Percentiles rank a stretch among this genome's conserved stretches.
phyloP scores from a whole-genome alignment of 805 yeast genomes.

The Pichia phayaonensis region DNA sequence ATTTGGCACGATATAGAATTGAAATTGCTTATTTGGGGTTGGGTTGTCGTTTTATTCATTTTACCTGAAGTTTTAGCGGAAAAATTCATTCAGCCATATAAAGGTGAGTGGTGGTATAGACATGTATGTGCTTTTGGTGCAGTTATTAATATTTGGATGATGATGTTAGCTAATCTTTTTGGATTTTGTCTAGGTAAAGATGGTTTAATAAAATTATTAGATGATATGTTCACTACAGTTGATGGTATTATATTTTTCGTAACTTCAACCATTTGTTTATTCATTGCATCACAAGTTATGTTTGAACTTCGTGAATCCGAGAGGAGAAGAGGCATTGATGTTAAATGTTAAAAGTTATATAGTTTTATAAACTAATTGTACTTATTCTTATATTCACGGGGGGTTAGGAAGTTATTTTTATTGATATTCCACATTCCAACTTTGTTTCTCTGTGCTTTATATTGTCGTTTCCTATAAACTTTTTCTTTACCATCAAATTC shows the following conservation, averaged over 20 bases:
- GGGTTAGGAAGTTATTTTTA: slow-evolving; percentile 45
- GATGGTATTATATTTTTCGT: slow-evolving; percentile 61
- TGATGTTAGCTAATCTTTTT: slow-evolving; percentile 93
- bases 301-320: slow-evolving; percentile 87
- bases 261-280: slow-evolving; percentile 56
- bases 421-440: slow-evolving; percentile 63
- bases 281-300: slow-evolving; percentile 88
- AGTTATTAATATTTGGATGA: slow-evolving; percentile 87
- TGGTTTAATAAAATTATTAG: slow-evolving; percentile 61
- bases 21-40: slow-evolving; percentile 86
- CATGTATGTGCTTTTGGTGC: slow-evolving; percentile 83
- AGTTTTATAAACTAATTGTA: slow-evolving; percentile 17
- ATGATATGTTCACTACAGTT: slow-evolving; percentile 64
- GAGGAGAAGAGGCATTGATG: slow-evolving; percentile 71
- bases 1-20: slow-evolving; percentile 97
- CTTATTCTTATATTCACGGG: slow-evolving; percentile 66
- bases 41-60: slow-evolving; percentile 82
- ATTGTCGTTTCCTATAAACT: slow-evolving; percentile 53
- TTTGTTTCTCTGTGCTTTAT: slow-evolving; percentile 44
- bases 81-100: slow-evolving; percentile 27
- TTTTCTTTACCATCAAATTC: slow-evolving; percentile 78
- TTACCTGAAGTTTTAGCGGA: slow-evolving; percentile 77
- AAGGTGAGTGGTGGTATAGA: slow-evolving; percentile 58
- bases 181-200: slow-evolving; percentile 93
- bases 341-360: slow-evolving; percentile 50